Base-by-base conservation (phyloP, 176 grass and related monocot genomes). In the Aegilops longissima region DNA sequence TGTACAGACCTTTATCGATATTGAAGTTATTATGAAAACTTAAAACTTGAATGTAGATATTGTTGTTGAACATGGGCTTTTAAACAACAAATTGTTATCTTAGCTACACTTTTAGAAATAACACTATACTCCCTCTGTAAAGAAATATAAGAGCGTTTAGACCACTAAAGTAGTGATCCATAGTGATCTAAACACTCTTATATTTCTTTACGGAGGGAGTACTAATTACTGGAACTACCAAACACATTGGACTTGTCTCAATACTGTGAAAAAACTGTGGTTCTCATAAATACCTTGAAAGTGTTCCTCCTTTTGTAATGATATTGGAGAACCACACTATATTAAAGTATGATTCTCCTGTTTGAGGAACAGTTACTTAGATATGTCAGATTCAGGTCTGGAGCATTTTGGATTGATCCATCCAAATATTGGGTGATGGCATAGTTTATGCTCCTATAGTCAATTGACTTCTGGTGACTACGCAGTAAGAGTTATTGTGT, bases 391-490 rank as follows among this genome's bases (percentile, higher is more conserved):
- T 23, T 51, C 42, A 18, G 24, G 9, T 23, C 11, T 88, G 85
- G 85, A 85, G 81, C 81, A 84, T 84, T 40, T 88, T 85, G 76
- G 89, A 84, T 70, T 87, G 85, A 82, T 54, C 61, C 85, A 84
- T 88, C 81, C 89, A 81, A 88, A 84, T 81, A 81, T 81, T 91
- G 85, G 89, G 76, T 91, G 85, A 81, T 84, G 62, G 38, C 89
- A 85, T 91, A 88, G 85, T 91, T 84, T 91, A 72, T 91, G 85
- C 85, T 88, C 85, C 81, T 77, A 88, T 38, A 91, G 76, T 25
- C 1, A n/a, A n/a, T 84, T 87, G 89, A 36, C 76, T 91, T 91
- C 81, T 91, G 85, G 76, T 91, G 85, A 84, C 89, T 91, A 84
- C 62, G 70, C 89, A 88, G 62, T 84, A 91, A 38, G 69, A 88